A percentile compares a stretch with the other conserved stretches of the same genome.
phyloP scores from a whole-genome alignment of 176 grass and related monocot genomes.

The Oryza australiensis region DNA sequence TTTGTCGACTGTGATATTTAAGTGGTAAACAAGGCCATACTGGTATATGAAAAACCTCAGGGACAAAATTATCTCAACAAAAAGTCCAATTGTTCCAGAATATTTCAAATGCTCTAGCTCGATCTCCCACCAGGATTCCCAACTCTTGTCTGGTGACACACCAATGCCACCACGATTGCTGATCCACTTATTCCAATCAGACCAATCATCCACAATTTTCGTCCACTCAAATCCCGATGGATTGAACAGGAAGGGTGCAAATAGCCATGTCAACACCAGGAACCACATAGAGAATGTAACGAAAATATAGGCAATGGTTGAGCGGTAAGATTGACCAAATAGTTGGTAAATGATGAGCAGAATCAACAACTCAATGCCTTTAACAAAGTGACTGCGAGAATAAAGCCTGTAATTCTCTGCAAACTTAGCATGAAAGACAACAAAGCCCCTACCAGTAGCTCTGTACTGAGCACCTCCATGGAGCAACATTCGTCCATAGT shows the following conservation, averaged over 20 bases:
- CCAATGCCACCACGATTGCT: conserved; percentile 88
- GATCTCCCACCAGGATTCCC: conserved; percentile 96
- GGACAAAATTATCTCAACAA: conserved; percentile 77
- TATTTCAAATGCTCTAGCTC: conserved; percentile 86
- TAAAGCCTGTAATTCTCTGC: conserved; percentile 94
- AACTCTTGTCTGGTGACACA: conserved; percentile 82
- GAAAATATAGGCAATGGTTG: conserved; percentile 68
- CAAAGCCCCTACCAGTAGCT: conserved; percentile 78
- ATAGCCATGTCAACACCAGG: conserved; percentile 89
- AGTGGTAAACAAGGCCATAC: conserved; percentile 93
- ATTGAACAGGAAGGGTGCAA: conserved; percentile 91
- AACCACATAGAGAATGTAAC: conserved; percentile 86
- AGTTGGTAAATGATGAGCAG: conserved; percentile 82
- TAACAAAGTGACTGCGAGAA: conserved; percentile 95
- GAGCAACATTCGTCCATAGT: conserved; percentile 88
- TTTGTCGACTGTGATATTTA: conserved; percentile 55
- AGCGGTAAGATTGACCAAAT: conserved; percentile 74
- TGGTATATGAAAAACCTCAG: conserved; percentile 89
- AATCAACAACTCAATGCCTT: conserved; percentile 90
- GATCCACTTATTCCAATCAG: conserved; percentile 96
- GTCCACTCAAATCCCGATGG: conserved; percentile 96
- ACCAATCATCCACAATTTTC: conserved; percentile 94
- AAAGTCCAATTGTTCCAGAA: conserved; percentile 62
- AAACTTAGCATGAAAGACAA: conserved; percentile 98
- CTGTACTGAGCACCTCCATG: conserved; percentile 96